Percentiles rank a stretch among this genome's conserved stretches.
Evolutionary conservation across 208 protist species (phyloP).

Genomic region (Herpetomonas samuelpessoai): DNA sequence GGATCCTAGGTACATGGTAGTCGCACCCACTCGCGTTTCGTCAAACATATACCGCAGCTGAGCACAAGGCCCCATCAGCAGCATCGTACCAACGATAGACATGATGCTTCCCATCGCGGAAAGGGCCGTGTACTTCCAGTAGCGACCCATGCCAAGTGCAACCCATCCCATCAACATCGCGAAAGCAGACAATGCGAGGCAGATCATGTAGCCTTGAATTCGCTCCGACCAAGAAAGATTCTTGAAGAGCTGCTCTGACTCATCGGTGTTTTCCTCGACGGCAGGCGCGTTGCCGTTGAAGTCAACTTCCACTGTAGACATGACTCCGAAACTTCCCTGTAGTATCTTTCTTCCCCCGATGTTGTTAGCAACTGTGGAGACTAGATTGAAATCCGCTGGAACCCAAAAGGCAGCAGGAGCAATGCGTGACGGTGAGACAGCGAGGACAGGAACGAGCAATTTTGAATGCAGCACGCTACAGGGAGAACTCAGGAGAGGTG

Average conservation of each 20-base stretch:
- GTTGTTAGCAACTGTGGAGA: no score
- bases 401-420: no score
- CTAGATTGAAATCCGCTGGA: no score
- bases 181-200: constrained; percentile 74
- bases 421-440: no score
- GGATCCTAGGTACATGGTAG: constrained; percentile 67
- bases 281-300: neutral
- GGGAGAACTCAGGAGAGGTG: no score
- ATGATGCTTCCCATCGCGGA: constrained; percentile 73
- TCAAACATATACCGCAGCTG: constrained; percentile 92
- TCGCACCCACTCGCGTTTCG: constrained; percentile 63
- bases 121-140: constrained; percentile 87
- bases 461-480: no score
- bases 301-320: neutral
- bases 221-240: constrained; percentile 75
- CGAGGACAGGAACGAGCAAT: no score
- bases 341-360: no score
- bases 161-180: constrained; percentile 80
- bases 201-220: constrained; percentile 80
- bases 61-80: constrained; percentile 81
- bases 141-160: constrained; percentile 64
- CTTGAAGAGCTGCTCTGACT: constrained; percentile 65
- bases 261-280: constrained; percentile 18
- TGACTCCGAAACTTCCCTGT: no score
- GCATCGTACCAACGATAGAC: constrained; percentile 73